Conservation (phyloP, 139 green algal species). For the Trebouxia sp. region DNA sequence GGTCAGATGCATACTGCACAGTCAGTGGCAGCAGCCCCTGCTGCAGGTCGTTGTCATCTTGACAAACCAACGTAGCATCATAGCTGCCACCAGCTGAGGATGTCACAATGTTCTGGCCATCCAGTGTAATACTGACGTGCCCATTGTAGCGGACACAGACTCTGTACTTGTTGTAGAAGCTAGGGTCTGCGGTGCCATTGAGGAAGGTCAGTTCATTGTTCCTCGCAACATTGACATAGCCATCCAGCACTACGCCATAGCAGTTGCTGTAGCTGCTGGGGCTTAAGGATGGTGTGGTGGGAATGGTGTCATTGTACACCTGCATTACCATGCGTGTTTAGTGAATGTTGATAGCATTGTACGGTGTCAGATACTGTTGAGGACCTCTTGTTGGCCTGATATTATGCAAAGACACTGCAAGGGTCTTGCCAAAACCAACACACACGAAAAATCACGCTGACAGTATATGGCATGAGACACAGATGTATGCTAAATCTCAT, state of each 20-base stretch:
- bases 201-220: not conserved
- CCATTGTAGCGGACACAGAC: constrained; percentile 30
- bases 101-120: constrained; percentile 7
- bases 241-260: constrained; percentile 27
- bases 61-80: constrained; percentile 28
- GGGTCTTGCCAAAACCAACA: no score
- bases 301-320: constrained; percentile 26
- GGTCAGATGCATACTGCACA: constrained; percentile 29
- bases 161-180: constrained; percentile 27
- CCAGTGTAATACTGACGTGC: constrained; percentile 9
- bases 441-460: no score
- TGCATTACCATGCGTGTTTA: not conserved
- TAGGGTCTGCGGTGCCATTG: not conserved
- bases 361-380: no score
- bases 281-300: constrained; percentile 16
- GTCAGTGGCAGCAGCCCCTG: constrained; percentile 25
- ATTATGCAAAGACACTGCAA: no score
- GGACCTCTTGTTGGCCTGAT: no score
- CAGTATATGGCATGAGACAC: no score
- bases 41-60: constrained; percentile 25
- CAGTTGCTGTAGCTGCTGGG: constrained; percentile 19
- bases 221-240: constrained; percentile 11
- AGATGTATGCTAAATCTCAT: no score
- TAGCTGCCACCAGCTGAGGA: constrained; percentile 15
- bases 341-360: no score